phyloP scores from a whole-genome alignment of 192 early-diverging fungal species.

The Anaeromyces robustus region DNA sequence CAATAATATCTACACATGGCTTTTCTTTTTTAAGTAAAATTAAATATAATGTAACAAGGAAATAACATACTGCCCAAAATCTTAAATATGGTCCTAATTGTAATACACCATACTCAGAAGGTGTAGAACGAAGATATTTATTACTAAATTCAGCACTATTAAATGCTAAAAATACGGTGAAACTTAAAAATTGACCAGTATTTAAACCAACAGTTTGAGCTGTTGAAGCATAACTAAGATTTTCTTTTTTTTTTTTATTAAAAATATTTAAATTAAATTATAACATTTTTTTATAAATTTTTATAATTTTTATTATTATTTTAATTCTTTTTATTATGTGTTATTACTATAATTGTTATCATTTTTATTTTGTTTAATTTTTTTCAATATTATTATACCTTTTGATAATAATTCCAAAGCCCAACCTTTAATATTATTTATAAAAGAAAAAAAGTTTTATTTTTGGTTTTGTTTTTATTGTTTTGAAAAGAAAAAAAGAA shows the following conservation, averaged over 20 bases:
- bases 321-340: too few species aligned
- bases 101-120: constrained; percentile 53
- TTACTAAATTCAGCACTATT: constrained; percentile 91
- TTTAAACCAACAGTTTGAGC: constrained; percentile 96
- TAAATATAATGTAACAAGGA: constrained; percentile 71
- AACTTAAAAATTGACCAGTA: constrained; percentile 81
- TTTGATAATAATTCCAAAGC: constrained; percentile 81
- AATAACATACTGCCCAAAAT: constrained; percentile 87
- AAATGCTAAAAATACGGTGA: constrained; percentile 92
- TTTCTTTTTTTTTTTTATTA: constrained; percentile 26
- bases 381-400: constrained; percentile 1
- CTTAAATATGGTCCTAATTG: constrained; percentile 71
- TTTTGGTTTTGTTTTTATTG: too few species aligned
- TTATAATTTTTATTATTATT: too few species aligned
- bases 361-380: background rate
- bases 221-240: constrained; percentile 77
- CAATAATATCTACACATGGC: background rate
- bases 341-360: background rate
- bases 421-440: constrained; percentile 44
- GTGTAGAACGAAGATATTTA: constrained; percentile 60
- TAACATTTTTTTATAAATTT: too few species aligned
- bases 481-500: too few species aligned
- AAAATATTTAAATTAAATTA: too few species aligned
- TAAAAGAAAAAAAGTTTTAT: too few species aligned
- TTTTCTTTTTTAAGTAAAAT: constrained; percentile 62